Base-by-base conservation (phyloP, 2,329 filamentous ascomycete genomes). In the Trichoderma gracile region DNA sequence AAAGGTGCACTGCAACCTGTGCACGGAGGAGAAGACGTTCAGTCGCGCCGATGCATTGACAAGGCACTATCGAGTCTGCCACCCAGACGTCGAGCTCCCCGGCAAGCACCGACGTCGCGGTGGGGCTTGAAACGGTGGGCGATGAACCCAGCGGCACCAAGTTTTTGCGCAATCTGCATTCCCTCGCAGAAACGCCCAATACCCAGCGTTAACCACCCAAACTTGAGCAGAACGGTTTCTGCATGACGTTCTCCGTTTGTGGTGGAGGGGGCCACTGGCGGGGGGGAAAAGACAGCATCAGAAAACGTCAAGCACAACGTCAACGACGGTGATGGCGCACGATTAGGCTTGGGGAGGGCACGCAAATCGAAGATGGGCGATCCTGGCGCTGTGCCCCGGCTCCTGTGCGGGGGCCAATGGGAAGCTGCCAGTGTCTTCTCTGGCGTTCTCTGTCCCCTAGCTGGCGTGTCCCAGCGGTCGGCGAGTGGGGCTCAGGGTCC, bases 1-100 rank as follows among this genome's bases (percentile, higher is more conserved):
- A 76, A 98, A 98, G 81, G 93, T 97, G 8, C 89, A 92, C 50
- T 99, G 95, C 77, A 88, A 93, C 67, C 80, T 97, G 54, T 99
- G 95, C 78, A 93, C 91, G 1, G 93, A 98, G 72, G 94, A 98
- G 73, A 98, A 98, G 84, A 96, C 92, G 0, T 99, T 99, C 74
- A 97, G 93, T 71, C 88, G 95, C 65, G 95, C 94, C 68, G 95
- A 99, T 79, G 95, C 95, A 1, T 82, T 98, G 54, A 98, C 94
- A 15, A 84, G 95, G 66, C 95, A 99, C 75, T 96, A 97, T 84
- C 88, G 93, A 42, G 93, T 97, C 55, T 94, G 96, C 68, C 94
- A 97, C 76, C 93, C 94, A 0, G 92, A 97, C 67, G 84, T 94
- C 63, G 90, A 93, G 68, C 89, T 91, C 70, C 88, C 89, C n/a